Evolutionary conservation across 305 asterid species (phyloP), one percentile per base, ranked within the genome.

Genomic region (Fraxinus xanthoxyloides): DNA sequence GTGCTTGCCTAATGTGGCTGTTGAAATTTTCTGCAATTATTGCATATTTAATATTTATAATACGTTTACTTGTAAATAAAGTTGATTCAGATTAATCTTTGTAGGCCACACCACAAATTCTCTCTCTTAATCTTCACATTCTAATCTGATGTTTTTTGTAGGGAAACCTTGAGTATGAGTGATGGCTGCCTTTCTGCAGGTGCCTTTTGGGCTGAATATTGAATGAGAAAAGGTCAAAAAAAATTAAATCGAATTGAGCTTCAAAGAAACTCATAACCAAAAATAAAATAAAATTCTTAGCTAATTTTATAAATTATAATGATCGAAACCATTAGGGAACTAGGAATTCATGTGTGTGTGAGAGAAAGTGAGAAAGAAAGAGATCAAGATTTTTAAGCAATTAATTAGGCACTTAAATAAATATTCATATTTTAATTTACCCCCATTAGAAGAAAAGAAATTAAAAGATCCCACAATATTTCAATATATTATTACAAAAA

Each of bases 21-120:
- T 81, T 76, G 80, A 77, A 70, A 46, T 15, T 76, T 77, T 69
- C 70, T 32, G 8, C 40, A 46, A 59, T 48, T 75, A 36, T 54
- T 76, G 54, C 21, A 35, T 35, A 35, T 35, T 35, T 35, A 35
- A 36, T 81, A 56, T 59, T 36, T 34, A 38, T 59, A 15, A 38
- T 59, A 15, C 63, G 34, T 59, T 61, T 26, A 24, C 26, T 30
- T 1, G 30, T 9, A 48, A 19, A 72, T 56, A 28, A 75, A 13
- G 75, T 51, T 4, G 63, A 35, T 12, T 21, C 61, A 36, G 61
- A 54, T 54, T 43, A 74, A 7, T 43, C 65, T 80, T 23, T 31
- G 81, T 76, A 67, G 84, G 73, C 84, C 81, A 77, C 31, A 78
- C 81, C 81, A 77, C 78, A 43, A 23, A 69, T 69, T 82, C 78